A percentile compares a stretch with the other conserved stretches of the same genome.
Conservation (phyloP, 73 alveolate species). For the Durusdinium trenchii region DNA sequence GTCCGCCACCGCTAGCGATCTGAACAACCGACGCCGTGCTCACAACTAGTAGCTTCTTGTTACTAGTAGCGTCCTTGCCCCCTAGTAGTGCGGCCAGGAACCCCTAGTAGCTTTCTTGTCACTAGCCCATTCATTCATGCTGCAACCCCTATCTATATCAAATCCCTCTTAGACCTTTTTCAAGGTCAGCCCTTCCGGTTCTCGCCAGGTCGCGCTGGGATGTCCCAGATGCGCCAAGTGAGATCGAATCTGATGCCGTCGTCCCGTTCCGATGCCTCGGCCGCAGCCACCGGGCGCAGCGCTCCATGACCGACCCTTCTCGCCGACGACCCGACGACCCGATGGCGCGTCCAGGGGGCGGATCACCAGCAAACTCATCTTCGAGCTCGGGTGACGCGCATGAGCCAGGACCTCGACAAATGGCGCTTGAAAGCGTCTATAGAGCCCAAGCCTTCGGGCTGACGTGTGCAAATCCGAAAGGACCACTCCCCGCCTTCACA, state of each 20-base stretch:
- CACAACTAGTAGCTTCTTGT: too few species aligned
- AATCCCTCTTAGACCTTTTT: too few species aligned
- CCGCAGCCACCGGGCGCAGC: not conserved
- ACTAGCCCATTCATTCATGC: too few species aligned
- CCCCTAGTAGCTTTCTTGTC: too few species aligned
- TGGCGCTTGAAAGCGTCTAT: not conserved
- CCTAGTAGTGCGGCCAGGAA: too few species aligned
- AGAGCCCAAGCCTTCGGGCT: not conserved
- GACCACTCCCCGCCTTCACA: constrained; percentile 1
- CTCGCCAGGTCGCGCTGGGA: constrained; percentile 27
- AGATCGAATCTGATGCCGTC: constrained; percentile 83
- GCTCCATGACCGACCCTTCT: not conserved
- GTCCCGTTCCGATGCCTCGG: constrained; percentile 81
- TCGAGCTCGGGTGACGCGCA: constrained; percentile 20
- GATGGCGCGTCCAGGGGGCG: constrained; percentile 18
- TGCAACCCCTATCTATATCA: too few species aligned
- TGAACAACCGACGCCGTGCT: too few species aligned
- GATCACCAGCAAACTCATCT: constrained; percentile 23
- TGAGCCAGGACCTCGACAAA: constrained; percentile 62
- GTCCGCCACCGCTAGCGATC: not conserved
- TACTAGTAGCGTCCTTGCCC: too few species aligned
- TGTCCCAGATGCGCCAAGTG: constrained; percentile 75
- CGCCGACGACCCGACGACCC: not conserved
- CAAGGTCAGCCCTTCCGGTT: too few species aligned
- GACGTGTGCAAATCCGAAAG: not conserved